Evolutionary conservation across 2,329 filamentous ascomycete species (phyloP).

Genomic region (Aspergillus sp.): DNA sequence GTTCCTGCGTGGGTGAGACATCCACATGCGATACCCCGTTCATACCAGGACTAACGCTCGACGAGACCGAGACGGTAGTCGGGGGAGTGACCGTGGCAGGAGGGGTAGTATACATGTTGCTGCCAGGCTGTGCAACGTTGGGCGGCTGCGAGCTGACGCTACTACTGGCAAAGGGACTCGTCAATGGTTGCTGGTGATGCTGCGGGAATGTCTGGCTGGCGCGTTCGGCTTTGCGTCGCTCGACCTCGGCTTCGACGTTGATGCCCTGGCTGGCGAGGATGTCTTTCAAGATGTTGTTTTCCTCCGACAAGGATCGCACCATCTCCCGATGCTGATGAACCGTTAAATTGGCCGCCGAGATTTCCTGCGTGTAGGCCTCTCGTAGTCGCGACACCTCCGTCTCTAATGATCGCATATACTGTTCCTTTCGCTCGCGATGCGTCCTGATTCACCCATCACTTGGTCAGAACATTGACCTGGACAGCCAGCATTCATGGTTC

Average conservation of each 20-base stretch:
- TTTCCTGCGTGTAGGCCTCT: slow-evolving; percentile 69
- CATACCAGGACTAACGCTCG: slow-evolving; percentile 30
- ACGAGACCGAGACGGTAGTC: slow-evolving; percentile 22
- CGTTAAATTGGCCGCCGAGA: slow-evolving; percentile 51
- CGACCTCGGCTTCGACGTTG: slow-evolving; percentile 51
- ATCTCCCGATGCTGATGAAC: slow-evolving; percentile 69
- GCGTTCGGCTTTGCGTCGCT: slow-evolving; percentile 37
- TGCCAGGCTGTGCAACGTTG: slow-evolving; percentile 21
- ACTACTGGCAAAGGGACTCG: slow-evolving; percentile 46
- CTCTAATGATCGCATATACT: slow-evolving; percentile 92
- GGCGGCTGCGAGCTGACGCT: slow-evolving; percentile 33
- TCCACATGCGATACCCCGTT: slow-evolving; percentile 28
- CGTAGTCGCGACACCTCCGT: slow-evolving; percentile 86
- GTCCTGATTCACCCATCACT: slow-evolving; percentile 61
- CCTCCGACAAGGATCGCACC: slow-evolving; percentile 70
- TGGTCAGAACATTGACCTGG: slow-evolving; percentile 4
- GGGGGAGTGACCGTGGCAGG: slow-evolving; percentile 26
- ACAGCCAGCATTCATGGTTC: not conserved
- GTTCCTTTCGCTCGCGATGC: slow-evolving; percentile 92
- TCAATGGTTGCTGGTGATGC: not conserved
- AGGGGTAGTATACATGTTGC: slow-evolving; percentile 31
- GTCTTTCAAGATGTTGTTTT: slow-evolving; percentile 74
- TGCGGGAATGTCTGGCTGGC: slow-evolving; percentile 23
- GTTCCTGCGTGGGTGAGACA: slow-evolving; percentile 27
- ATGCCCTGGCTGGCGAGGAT: slow-evolving; percentile 61